Evolutionary conservation across 2,329 filamentous ascomycete species (phyloP).

Genomic region (Xylariaceae sp.): DNA sequence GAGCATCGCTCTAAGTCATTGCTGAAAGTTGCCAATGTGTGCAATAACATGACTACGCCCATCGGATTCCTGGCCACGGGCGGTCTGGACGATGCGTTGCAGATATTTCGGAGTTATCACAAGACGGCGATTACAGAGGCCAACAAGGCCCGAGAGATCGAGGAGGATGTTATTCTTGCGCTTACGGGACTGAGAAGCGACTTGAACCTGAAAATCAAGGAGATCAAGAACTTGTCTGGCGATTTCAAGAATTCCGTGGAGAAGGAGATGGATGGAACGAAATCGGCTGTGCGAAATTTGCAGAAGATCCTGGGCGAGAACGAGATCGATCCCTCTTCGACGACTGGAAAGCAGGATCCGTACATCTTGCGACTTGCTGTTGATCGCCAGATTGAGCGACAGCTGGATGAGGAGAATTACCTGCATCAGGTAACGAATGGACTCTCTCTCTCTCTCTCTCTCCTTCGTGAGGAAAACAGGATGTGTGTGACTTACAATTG

Average conservation of each 20-base stretch:
- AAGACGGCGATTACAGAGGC: constrained; percentile 73
- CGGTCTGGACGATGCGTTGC: constrained; percentile 81
- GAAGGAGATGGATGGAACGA: constrained; percentile 84
- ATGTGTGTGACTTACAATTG: constrained; percentile 19
- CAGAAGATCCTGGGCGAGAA: constrained; percentile 75
- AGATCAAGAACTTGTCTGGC: constrained; percentile 87
- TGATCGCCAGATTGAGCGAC: constrained; percentile 83
- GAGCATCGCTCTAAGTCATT: constrained; percentile 79
- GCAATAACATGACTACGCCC: constrained; percentile 74
- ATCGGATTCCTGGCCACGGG: constrained; percentile 71
- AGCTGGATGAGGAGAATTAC: constrained; percentile 97
- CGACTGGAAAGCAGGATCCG: constrained; percentile 83
- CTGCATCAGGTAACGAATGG: constrained; percentile 66
- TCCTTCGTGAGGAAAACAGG: neutral
- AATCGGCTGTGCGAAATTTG: constrained; percentile 71
- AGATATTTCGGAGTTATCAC: constrained; percentile 77
- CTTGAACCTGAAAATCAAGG: constrained; percentile 92
- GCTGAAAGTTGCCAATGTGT: constrained; percentile 73
- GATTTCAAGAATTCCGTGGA: constrained; percentile 98
- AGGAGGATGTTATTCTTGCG: constrained; percentile 84
- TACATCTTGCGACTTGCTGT: constrained; percentile 81
- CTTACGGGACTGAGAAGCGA: constrained; percentile 82
- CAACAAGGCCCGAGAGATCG: constrained; percentile 84
- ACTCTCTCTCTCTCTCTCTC: too few species aligned
- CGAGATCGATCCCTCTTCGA: constrained; percentile 69